Conservation (phyloP, 192 early-diverging fungal genomes). For the Backusella mclennaniae region DNA sequence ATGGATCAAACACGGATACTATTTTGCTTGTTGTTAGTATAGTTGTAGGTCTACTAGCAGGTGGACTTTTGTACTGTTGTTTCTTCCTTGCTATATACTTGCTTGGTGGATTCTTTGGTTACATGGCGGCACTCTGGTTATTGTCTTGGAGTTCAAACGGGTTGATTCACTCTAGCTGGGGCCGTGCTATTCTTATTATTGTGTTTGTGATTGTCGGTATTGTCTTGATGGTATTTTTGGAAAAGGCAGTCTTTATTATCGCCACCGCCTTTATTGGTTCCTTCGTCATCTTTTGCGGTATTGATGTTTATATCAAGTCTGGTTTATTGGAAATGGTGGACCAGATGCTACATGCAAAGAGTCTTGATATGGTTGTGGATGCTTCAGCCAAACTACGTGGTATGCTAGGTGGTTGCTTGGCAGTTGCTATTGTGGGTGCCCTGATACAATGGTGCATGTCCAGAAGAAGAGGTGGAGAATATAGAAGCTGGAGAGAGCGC, state of each 20-base stretch:
- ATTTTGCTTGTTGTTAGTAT: slow-evolving; percentile 60
- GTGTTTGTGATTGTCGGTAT: slow-evolving; percentile 59
- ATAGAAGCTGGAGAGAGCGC: slow-evolving; percentile 28
- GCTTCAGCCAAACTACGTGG: slow-evolving; percentile 56
- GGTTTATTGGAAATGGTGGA: slow-evolving; percentile 66
- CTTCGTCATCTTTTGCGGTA: slow-evolving; percentile 74
- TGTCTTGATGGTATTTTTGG: slow-evolving; percentile 61
- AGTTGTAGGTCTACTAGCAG: slow-evolving; percentile 64
- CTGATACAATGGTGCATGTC: slow-evolving; percentile 63
- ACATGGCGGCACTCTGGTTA: slow-evolving; percentile 69
- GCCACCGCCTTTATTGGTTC: slow-evolving; percentile 77
- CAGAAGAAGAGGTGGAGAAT: slow-evolving; percentile 24
- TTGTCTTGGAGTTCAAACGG: slow-evolving; percentile 62
- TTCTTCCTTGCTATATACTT: slow-evolving; percentile 72
- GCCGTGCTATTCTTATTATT: slow-evolving; percentile 71
- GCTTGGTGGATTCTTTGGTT: slow-evolving; percentile 79
- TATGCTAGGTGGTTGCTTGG: slow-evolving; percentile 69
- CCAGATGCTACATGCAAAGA: slow-evolving; percentile 51
- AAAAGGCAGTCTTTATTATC: slow-evolving; percentile 65
- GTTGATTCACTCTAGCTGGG: slow-evolving; percentile 59
- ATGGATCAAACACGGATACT: slow-evolving; percentile 40
- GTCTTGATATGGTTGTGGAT: slow-evolving; percentile 16
- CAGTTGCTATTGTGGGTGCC: slow-evolving; percentile 61
- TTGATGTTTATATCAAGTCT: slow-evolving; percentile 80
- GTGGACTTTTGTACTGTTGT: slow-evolving; percentile 62